Evolutionary conservation across 176 grass and related monocot species (phyloP).

Genomic region (Phyllostachys edulis): DNA sequence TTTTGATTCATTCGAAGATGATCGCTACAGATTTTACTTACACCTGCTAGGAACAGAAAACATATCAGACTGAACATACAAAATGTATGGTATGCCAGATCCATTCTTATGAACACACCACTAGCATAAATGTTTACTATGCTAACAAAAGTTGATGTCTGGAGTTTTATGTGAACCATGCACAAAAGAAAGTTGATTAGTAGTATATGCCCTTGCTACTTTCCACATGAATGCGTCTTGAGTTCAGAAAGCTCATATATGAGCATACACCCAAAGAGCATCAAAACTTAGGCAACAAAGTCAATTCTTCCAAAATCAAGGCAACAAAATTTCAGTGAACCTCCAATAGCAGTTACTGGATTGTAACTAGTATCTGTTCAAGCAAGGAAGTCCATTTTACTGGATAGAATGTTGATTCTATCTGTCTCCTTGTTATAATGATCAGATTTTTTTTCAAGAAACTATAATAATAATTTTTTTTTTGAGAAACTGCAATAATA

Average conservation of each 20-base stretch:
- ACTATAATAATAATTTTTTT: too few species aligned
- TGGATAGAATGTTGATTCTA: neutral
- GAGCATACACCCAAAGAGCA: too few species aligned
- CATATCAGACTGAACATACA: too few species aligned
- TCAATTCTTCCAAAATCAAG: neutral
- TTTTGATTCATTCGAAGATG: too few species aligned
- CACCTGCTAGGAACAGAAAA: too few species aligned
- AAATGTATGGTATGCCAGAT: neutral
- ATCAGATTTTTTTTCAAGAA: too few species aligned
- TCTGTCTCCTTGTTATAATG: neutral
- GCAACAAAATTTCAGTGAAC: neutral
- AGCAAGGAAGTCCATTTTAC: neutral
- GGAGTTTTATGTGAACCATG: neutral
- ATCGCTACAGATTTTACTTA: too few species aligned
- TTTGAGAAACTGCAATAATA: neutral
- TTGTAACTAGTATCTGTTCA: neutral
- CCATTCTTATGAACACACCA: neutral
- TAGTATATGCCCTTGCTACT: neutral
- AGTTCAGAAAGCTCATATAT: too few species aligned
- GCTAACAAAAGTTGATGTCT: neutral
- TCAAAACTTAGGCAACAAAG: too few species aligned
- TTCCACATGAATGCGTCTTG: neutral
- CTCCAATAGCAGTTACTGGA: neutral
- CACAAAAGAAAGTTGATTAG: neutral
- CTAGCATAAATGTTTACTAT: neutral